phyloP scores from a whole-genome alignment of 805 yeast species.

The Lipomyces yamadae region DNA sequence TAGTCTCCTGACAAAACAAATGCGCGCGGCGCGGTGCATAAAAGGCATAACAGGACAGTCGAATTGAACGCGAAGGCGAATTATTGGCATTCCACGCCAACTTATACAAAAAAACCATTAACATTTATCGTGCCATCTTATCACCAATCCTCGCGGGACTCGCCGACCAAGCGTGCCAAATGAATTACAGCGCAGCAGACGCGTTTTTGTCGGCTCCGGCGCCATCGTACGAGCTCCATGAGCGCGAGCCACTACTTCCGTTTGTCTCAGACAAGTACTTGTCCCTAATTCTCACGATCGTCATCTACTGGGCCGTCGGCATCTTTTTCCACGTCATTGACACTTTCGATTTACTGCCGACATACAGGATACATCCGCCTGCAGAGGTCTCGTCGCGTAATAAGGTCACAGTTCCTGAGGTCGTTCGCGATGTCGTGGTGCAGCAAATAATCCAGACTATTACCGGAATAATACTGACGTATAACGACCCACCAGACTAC shows the following conservation, averaged over 20 bases:
- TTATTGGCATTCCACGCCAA: too few relatives aligned
- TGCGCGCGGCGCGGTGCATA: too few relatives aligned
- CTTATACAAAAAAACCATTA: too few relatives aligned
- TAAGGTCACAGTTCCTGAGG: constrained; percentile 70
- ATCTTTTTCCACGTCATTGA: constrained; percentile 76
- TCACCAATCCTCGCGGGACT: neutral
- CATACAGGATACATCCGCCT: constrained; percentile 88
- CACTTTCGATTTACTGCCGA: constrained; percentile 72
- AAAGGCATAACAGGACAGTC: too few relatives aligned
- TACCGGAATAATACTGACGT: constrained; percentile 63
- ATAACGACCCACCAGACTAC: constrained; percentile 54
- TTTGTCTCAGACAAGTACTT: constrained; percentile 74
- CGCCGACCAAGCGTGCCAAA: constrained; percentile 1
- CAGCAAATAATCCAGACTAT: constrained; percentile 85
- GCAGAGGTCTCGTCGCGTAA: constrained; percentile 80
- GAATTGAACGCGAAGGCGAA: too few relatives aligned
- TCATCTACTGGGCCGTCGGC: constrained; percentile 83
- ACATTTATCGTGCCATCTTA: neutral
- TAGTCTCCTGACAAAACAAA: too few relatives aligned
- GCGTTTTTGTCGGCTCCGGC: constrained; percentile 34
- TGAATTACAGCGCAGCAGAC: constrained; percentile 20
- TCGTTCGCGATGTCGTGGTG: constrained; percentile 75
- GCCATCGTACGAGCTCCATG: constrained; percentile 32
- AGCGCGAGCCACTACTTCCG: constrained; percentile 50
- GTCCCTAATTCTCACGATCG: constrained; percentile 75